phyloP scores from a whole-genome alignment of 371 early-diverging fungal genomes.

The Actinomucor elegans region DNA sequence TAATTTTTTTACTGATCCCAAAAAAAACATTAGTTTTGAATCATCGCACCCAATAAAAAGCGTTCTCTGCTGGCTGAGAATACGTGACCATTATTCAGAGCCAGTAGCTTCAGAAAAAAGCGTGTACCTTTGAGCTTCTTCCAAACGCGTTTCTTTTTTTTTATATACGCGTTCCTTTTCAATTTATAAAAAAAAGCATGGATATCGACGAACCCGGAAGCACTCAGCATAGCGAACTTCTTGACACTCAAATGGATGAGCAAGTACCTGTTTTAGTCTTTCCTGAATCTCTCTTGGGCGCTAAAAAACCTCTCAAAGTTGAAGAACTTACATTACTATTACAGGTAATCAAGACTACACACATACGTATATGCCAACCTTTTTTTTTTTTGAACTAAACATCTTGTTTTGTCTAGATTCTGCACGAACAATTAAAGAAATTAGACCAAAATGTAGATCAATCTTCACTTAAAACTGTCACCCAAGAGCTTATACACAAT shows the following conservation, averaged over 20 bases:
- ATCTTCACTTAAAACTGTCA: conserved; percentile 59
- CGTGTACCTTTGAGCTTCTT: conserved; percentile 24
- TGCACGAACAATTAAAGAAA: conserved; percentile 29
- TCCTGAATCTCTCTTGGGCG: conserved; percentile 10
- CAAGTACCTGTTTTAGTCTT: conserved; percentile 2
- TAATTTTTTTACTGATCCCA: too few species aligned
- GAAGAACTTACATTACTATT: conserved; percentile 19
- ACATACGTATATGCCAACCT: too few species aligned
- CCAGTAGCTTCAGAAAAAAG: too few species aligned
- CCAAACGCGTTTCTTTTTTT: background rate
- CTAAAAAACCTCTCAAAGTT: conserved; percentile 11
- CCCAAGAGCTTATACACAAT: conserved; percentile 67
- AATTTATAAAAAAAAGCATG: background rate
- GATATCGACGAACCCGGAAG: conserved; percentile 13
- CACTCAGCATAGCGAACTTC: conserved; percentile 15
- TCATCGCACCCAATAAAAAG: too few species aligned
- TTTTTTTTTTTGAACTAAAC: too few species aligned
- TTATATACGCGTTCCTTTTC: conserved; percentile 4
- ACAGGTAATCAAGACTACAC: too few species aligned
- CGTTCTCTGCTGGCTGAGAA: too few species aligned
- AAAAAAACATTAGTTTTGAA: too few species aligned
- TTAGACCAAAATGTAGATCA: conserved; percentile 39
- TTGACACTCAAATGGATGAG: conserved; percentile 8
- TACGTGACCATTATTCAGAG: too few species aligned
- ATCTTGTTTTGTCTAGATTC: too few species aligned